Percentiles rank a stretch among this genome's conserved stretches.
These are phyloP conservation scores for Otatea glauca DNA, from an alignment of 176 grass and related monocot genomes.

Conservation along the genomic window DNA sequence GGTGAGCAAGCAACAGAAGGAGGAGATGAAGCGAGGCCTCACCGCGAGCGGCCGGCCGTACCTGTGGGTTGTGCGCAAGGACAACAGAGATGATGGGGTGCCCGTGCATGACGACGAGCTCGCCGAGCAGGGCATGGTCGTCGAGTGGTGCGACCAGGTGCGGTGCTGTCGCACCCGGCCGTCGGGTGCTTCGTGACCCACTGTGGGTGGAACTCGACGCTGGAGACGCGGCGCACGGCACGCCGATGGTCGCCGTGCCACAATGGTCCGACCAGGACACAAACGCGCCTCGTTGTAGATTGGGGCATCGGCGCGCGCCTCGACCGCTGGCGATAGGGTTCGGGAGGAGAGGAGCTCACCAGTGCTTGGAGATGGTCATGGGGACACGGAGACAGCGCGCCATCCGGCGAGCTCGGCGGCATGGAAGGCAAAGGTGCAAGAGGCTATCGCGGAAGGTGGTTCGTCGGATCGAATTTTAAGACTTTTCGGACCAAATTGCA, in stretches of 20 bases:
- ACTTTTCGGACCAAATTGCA: background rate
- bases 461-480: background rate
- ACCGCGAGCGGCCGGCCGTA: constrained; percentile 37
- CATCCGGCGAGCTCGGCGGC: background rate
- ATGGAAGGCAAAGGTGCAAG: constrained; percentile 16
- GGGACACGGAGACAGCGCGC: background rate
- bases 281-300: background rate
- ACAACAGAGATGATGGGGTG: constrained; percentile 24
- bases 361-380: background rate
- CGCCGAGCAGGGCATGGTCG: constrained; percentile 33
- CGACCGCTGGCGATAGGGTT: background rate
- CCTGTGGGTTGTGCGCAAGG: constrained; percentile 55
- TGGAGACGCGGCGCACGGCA: constrained; percentile 48
- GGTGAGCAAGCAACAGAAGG: constrained; percentile 43
- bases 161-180: constrained; percentile 45
- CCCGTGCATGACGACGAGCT: background rate
- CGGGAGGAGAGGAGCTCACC: background rate
- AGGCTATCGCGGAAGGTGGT: background rate
- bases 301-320: constrained; percentile 24
- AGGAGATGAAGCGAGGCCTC: constrained; percentile 48
- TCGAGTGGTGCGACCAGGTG: constrained; percentile 65
- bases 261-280: constrained; percentile 41
- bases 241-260: constrained; percentile 6
- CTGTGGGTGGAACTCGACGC: constrained; percentile 84
- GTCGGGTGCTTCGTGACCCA: constrained; percentile 77